A percentile compares a stretch with the other conserved stretches of the same genome.
Evolutionary conservation across 768 basidiomycete species (phyloP).

Genomic region (Tulasnella sp.): DNA sequence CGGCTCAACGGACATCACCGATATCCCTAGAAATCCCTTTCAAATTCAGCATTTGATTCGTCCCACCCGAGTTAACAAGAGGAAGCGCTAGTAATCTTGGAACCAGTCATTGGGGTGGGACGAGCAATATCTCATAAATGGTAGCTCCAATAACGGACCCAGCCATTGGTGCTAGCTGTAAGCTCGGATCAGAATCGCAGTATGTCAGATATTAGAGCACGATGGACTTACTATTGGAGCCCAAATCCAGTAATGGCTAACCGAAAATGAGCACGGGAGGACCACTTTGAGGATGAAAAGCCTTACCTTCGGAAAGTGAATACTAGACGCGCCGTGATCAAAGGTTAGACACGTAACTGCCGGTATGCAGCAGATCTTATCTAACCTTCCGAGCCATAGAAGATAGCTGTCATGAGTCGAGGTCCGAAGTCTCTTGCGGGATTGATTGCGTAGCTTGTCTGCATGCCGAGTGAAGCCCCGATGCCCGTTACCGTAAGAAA

Average conservation of each 20-base stretch:
- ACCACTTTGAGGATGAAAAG: background rate
- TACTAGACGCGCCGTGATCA: background rate
- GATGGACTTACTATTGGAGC: constrained; percentile 35
- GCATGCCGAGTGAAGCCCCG: constrained; percentile 50
- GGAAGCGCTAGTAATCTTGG: background rate
- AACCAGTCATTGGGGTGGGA: background rate
- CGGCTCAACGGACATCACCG: no score
- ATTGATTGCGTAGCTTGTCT: constrained; percentile 60
- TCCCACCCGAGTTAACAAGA: no score
- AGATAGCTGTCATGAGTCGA: constrained; percentile 54
- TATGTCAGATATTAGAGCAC: background rate
- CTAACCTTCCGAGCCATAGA: constrained; percentile 43
- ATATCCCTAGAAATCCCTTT: no score
- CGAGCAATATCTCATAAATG: background rate
- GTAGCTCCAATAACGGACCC: background rate
- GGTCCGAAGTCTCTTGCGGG: constrained; percentile 70
- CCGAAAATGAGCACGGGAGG: background rate
- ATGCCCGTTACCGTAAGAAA: constrained; percentile 54
- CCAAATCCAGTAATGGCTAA: constrained; percentile 68
- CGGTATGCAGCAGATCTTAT: background rate
- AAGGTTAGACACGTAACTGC: background rate
- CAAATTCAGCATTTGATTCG: no score
- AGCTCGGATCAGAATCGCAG: background rate
- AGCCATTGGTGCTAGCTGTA: background rate
- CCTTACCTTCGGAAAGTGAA: constrained; percentile 14